Evolutionary conservation across 495 filamentous ascomycete genomes (phyloP).

Genomic region (Aspergillus diversus): DNA sequence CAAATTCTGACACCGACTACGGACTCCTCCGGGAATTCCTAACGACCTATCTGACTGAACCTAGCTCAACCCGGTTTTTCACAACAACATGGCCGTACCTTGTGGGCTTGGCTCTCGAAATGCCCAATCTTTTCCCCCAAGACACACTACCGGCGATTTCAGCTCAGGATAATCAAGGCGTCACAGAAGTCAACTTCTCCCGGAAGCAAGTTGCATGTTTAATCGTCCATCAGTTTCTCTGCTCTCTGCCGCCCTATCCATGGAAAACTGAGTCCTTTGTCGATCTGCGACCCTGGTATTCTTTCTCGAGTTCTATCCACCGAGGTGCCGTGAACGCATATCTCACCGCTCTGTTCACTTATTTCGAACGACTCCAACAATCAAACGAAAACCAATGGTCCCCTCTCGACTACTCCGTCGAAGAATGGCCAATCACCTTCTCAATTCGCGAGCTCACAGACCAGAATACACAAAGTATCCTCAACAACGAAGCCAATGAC

Average conservation of each 20-base stretch:
- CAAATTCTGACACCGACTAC: neutral
- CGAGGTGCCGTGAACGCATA: conserved; percentile 1
- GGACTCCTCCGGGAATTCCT: conserved; percentile 3
- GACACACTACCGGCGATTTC: neutral
- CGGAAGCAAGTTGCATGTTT: conserved; percentile 6
- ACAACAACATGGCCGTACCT: neutral
- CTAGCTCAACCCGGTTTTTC: neutral
- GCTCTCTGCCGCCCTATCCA: conserved; percentile 3
- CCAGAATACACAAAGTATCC: neutral
- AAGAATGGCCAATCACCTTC: conserved; percentile 8
- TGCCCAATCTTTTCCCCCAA: neutral
- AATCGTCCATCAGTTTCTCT: conserved; percentile 7
- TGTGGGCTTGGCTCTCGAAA: conserved; percentile 4
- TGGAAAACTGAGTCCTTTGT: conserved; percentile 7
- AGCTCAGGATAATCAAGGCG: neutral
- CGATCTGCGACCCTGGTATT: conserved; percentile 7
- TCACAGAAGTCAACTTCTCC: neutral
- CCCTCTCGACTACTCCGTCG: neutral
- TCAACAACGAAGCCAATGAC: neutral
- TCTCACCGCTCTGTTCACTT: conserved; percentile 8
- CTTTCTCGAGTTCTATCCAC: conserved; percentile 2
- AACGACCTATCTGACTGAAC: neutral
- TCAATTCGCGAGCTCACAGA: neutral
- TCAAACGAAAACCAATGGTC: neutral
- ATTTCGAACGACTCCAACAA: conserved; percentile 4